Base-by-base conservation (phyloP, 805 yeast genomes). In the Isabelozyma pseudorhagii region DNA sequence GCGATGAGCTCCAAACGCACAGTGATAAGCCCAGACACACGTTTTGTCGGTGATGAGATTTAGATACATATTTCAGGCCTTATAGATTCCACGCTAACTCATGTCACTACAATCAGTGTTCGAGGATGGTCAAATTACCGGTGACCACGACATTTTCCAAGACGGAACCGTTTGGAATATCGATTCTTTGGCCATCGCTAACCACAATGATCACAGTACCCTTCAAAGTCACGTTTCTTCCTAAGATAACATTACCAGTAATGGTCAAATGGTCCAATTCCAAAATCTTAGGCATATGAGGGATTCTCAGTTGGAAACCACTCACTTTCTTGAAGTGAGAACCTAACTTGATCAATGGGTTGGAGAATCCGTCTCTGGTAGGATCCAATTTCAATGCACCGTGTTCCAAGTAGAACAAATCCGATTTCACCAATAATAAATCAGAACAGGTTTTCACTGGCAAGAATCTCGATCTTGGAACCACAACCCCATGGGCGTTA, bases 401-500 rank as follows among this genome's bases (percentile, higher is more conserved):
- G 65, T 91, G 97, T 67, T 87, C 89, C 68, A 94, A 79, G 65
- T 79, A 81, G 78, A 93, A 94, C 64, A 94, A 80, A 69, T 94
- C 98, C 8, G 97, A 91, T 74, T 94, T 94, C 56, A 94, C 99
- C 63, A 94, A 80, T 61, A 94, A 76, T 71, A 94, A 76, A 70
- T 94, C 99, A 6, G 97, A 91, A 71, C 94, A 90, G 15, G 99
- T 94, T 79, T 94, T 94, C 61, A 94, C 99, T 13, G 99, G 99
- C 75, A 94, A 81, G 81, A 94, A 94, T 68, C 99, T 85, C 40
- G 97, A 82, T 78, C 99, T 89, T 72, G 99, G 98, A 38, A 94
- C 99, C 62, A 91, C 96, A 60, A 94, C 96, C 74, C 99, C 99
- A 63, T 90, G 97, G 29, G 97, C 97, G 61, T 89, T 88, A 57